A percentile compares a stretch with the other conserved stretches of the same genome.
phyloP scores from a whole-genome alignment of 169 alveolate genomes.

The Cyclospora cayetanensis region DNA sequence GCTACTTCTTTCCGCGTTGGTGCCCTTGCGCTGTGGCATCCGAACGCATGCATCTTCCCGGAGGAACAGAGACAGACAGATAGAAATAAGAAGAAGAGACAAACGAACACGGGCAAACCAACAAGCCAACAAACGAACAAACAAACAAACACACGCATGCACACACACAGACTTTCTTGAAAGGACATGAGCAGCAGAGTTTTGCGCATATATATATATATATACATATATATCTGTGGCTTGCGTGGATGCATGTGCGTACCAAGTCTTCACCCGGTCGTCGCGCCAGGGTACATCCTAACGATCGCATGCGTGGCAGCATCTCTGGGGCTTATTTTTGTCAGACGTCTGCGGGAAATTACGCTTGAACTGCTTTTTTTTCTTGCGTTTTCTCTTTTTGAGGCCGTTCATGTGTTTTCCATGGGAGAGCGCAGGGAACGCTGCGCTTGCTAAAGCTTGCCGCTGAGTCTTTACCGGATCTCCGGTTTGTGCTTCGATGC shows the following conservation, averaged over 20 bases:
- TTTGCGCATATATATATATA: neutral
- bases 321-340: too few species aligned
- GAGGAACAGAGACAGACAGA: too few species aligned
- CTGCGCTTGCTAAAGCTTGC: neutral
- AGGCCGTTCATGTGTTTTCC: neutral
- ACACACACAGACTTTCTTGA: neutral
- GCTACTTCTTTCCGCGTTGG: too few species aligned
- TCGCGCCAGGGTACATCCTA: too few species aligned
- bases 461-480: neutral
- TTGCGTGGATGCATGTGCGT: too few species aligned
- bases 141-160: neutral
- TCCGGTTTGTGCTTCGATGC: neutral
- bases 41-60: too few species aligned
- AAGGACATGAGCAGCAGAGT: neutral
- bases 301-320: too few species aligned
- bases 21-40: too few species aligned
- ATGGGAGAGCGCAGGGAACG: neutral
- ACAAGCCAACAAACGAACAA: neutral
- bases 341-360: too few species aligned
- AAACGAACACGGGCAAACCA: too few species aligned
- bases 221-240: neutral
- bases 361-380: neutral
- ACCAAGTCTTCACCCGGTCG: too few species aligned
- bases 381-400: neutral
- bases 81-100: too few species aligned